Evolutionary conservation across 495 filamentous ascomycete genomes (phyloP).

Genomic region (Aspergillus egyptiacus): DNA sequence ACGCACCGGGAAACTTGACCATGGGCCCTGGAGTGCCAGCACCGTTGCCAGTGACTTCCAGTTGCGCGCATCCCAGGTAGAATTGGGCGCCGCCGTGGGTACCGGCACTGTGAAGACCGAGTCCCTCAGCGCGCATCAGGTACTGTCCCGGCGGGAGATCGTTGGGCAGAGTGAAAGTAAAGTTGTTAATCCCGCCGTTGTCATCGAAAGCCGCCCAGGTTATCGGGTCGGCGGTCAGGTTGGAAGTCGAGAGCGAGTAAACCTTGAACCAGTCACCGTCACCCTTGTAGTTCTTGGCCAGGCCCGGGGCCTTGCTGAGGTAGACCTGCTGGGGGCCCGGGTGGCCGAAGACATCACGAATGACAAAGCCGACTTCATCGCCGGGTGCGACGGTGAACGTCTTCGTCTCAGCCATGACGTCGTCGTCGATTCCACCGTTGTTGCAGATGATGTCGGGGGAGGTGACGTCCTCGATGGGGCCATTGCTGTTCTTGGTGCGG

Average conservation of each 20-base stretch:
- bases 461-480: slow-evolving; percentile 12
- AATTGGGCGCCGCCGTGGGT: slow-evolving; percentile 2
- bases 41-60: slow-evolving; percentile 7
- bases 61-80: slow-evolving; percentile 10
- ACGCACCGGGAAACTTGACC: slow-evolving; percentile 8
- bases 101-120: slow-evolving; percentile 4
- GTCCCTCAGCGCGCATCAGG: slow-evolving; percentile 7
- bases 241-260: neutral
- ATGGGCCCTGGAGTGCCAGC: slow-evolving; percentile 1
- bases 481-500: slow-evolving; percentile 10
- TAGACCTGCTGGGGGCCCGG: slow-evolving; percentile 5
- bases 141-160: slow-evolving; percentile 4
- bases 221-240: neutral
- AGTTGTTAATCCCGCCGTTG: neutral
- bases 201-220: slow-evolving; percentile 3
- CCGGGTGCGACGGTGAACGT: slow-evolving; percentile 11
- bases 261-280: slow-evolving; percentile 14
- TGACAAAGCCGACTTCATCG: slow-evolving; percentile 15
- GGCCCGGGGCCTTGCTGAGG: slow-evolving; percentile 6
- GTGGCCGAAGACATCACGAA: slow-evolving; percentile 4
- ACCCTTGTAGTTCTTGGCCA: slow-evolving; percentile 1
- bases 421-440: slow-evolving; percentile 7
- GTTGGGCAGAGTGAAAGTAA: slow-evolving; percentile 4
- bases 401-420: slow-evolving; percentile 8
- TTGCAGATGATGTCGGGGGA: slow-evolving; percentile 18